Evolutionary conservation across 345 rosid species (phyloP).

Genomic region (Eucalyptus decipiens): DNA sequence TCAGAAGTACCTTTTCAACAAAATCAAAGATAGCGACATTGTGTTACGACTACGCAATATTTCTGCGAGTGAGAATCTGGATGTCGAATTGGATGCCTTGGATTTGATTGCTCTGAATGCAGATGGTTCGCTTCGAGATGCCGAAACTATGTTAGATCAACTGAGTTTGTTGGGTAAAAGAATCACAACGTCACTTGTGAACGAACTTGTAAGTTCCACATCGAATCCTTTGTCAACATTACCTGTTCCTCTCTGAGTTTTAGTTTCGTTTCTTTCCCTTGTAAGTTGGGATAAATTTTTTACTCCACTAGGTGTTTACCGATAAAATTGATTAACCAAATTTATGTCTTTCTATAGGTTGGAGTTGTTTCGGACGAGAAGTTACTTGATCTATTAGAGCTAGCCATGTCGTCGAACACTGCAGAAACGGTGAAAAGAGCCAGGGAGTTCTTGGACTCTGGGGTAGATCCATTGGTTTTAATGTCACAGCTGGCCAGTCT

Average conservation of each 20-base stretch:
- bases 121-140: conserved; percentile 97
- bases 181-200: conserved; percentile 72
- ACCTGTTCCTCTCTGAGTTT: background rate
- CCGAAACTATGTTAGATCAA: conserved; percentile 97
- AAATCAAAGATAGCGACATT: conserved; percentile 82
- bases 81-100: conserved; percentile 82
- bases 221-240: background rate
- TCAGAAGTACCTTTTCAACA: conserved; percentile 85
- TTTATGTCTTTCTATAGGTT: conserved; percentile 33
- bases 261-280: background rate
- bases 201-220: conserved; percentile 75
- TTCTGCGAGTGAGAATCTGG: conserved; percentile 63
- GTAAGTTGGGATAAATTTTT: background rate
- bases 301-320: background rate
- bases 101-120: conserved; percentile 89
- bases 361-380: conserved; percentile 97
- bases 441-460: conserved; percentile 88
- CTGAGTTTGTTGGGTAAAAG: conserved; percentile 87
- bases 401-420: conserved; percentile 94
- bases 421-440: conserved; percentile 92
- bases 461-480: conserved; percentile 86
- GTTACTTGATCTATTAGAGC: conserved; percentile 79
- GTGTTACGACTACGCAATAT: conserved; percentile 54
- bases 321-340: background rate
- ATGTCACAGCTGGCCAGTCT: conserved; percentile 98